These are phyloP conservation scores for Alopecurus myosuroides DNA, from an alignment of 176 grass and related monocot species.

Conservation along the genomic window DNA sequence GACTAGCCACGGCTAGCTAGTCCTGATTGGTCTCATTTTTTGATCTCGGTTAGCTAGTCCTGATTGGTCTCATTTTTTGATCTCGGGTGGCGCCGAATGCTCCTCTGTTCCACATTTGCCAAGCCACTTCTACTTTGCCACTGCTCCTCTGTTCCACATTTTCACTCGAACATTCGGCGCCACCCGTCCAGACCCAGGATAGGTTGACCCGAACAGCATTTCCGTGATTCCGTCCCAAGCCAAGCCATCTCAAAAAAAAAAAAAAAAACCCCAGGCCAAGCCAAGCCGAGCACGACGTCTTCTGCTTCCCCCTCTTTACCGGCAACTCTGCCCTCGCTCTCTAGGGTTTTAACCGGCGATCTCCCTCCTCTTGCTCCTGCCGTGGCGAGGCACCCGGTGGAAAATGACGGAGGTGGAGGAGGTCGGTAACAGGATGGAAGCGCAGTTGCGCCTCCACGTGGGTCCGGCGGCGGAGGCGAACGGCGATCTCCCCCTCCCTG, in stretches of 20 bases:
- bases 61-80: too few relatives aligned
- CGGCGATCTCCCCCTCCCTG: constrained; percentile 61
- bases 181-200: background rate
- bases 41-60: too few relatives aligned
- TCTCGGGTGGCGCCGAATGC: too few relatives aligned
- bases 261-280: background rate
- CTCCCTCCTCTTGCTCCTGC: background rate
- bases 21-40: too few relatives aligned
- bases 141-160: too few relatives aligned
- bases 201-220: background rate
- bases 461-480: background rate
- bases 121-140: too few relatives aligned
- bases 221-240: too few relatives aligned
- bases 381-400: background rate
- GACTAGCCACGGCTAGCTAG: too few relatives aligned
- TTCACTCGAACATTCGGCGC: background rate
- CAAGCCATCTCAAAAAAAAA: too few relatives aligned
- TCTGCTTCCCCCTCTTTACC: background rate
- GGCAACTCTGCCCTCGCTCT: background rate
- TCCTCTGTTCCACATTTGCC: too few relatives aligned
- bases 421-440: constrained; percentile 17
- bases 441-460: constrained; percentile 32
- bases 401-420: constrained; percentile 41
- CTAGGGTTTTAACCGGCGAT: background rate
- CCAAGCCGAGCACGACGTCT: background rate